Base-by-base conservation (phyloP, 768 basidiomycete genomes). In the Cystobasidium tubakii region DNA sequence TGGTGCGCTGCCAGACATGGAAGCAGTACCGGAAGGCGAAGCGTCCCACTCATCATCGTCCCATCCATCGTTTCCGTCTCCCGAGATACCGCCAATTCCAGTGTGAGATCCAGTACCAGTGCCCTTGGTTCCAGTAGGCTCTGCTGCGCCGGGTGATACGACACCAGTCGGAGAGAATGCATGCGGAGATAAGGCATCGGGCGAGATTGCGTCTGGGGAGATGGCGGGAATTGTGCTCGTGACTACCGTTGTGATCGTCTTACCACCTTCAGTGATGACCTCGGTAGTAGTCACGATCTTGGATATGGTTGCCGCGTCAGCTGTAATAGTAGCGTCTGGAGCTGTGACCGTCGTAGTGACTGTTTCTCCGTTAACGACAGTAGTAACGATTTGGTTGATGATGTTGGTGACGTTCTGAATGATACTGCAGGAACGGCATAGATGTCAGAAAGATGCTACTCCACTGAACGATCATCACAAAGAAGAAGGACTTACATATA, bases 331-430 rank as follows among this genome's bases (percentile, higher is more conserved):
- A 1, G 69, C 29, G 3, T n/a, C 66, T 31, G 10, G 4, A 19
- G 55, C 39, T 12, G 53, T 71, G 33, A 44, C 69, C 6, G 53
- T 36, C 54, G 60, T 34, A 36, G 55, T 71, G 25, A 57, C 34
- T 10, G 29, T 33, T 31, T 55, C 31, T 19, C 69, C 69, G 17
- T 60, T 39, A 12, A 57, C 39, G 27, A 71, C 54, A 12, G 69
- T 71, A 4, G 69, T 71, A 17, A 71, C 69, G 6, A 71, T 25
- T 33, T 71, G 33, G 34, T 71, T 71, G 33, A 54, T 60, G 29
- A 71, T 60, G 55, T 71, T 71, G 19, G 69, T 71, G 55, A 71
- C 54, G 34, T 71, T 71, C 29, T 71, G 69, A n/a, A 71, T 62
- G 69, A 71, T 55, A 3, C 69, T 71, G 55, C 53, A 42, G 50